Percentiles rank a stretch among this genome's conserved stretches.
Conservation (phyloP, 192 early-diverging fungal genomes). For the Coemansia sp. region DNA sequence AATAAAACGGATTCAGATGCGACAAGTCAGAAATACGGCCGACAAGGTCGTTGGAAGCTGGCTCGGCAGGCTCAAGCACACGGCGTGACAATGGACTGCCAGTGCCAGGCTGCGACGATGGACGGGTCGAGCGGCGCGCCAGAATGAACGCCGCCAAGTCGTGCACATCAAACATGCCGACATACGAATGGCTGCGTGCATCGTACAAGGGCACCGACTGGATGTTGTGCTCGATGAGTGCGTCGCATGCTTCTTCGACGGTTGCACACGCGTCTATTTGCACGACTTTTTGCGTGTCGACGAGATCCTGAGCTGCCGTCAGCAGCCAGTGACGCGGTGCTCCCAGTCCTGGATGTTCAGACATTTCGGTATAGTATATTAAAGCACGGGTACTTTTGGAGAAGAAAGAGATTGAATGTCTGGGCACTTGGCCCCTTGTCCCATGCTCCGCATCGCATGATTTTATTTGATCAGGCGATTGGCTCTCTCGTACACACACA, state of each 20-base stretch:
- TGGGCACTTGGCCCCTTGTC: not conserved
- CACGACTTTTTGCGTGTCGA: constrained; percentile 65
- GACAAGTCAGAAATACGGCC: constrained; percentile 63
- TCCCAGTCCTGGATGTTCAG: constrained; percentile 37
- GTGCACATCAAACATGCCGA: constrained; percentile 87
- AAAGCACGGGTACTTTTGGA: too few relatives aligned
- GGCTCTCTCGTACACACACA: constrained; percentile 25
- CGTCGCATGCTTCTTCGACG: constrained; percentile 71
- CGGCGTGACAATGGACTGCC: constrained; percentile 11
- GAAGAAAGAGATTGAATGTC: not conserved
- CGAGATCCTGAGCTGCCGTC: constrained; percentile 60
- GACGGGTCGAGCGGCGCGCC: not conserved
- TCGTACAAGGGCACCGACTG: constrained; percentile 82
- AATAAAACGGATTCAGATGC: constrained; percentile 80
- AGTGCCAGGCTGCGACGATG: not conserved
- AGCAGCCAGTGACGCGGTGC: constrained; percentile 63
- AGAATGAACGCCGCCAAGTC: constrained; percentile 79
- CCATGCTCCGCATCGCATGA: not conserved
- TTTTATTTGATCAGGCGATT: not conserved
- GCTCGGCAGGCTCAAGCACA: not conserved
- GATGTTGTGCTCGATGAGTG: constrained; percentile 71
- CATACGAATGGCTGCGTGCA: constrained; percentile 56
- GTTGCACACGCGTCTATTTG: constrained; percentile 62
- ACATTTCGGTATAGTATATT: not conserved
- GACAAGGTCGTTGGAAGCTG: constrained; percentile 1